Base-by-base conservation (phyloP, 352 stramenopile species). In the Phytophthora tubulina region DNA sequence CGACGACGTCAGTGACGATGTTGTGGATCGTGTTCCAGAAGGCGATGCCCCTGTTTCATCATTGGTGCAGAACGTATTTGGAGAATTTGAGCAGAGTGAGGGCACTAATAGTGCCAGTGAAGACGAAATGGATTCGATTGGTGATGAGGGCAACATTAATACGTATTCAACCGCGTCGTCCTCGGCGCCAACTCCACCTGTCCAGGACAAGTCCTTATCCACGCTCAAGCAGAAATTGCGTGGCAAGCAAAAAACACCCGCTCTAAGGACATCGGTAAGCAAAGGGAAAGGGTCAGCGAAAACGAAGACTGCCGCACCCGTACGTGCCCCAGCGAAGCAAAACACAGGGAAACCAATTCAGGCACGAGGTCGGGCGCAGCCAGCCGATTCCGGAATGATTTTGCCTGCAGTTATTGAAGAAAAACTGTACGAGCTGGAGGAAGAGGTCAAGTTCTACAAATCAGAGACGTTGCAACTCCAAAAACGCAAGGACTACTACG, bases 381-480 rank as follows among this genome's bases (percentile, higher is more conserved):
- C 42, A 60, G 30, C 61, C 41, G 56, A 61, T 30, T 42, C 67
- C 51, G 64, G 56, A 13, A 65, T 67, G 31, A 68, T 89, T 1
- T 33, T 96, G 0, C 89, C 89, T 8, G 68, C 82, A 14, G 83
- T 89, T 11, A 86, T 95, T n/a, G 85, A 96, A 76, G 86, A 96
- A 61, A 95, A 94, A 30, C 60, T 95, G 35, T 78, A 72, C 13
- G 88, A 96, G 59, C 55, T 96, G 6, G 88, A 96, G 70, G 84
- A 91, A 73, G 90, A 96, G 38, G 86, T 94, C n/a, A 92, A 86
- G 55, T 90, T 93, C 44, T 94, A 96, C 78, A 94, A 95, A 51
- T 72, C 86, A 11, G 88, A 93, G 59, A 95, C 88, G 5, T 63
- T 95, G 6, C 85, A 90, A 62, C 72, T 96, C 41, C 86, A 96